Evolutionary conservation across 2,329 filamentous ascomycete genomes (phyloP).

Genomic region (Pseudogymnoascus sp.): DNA sequence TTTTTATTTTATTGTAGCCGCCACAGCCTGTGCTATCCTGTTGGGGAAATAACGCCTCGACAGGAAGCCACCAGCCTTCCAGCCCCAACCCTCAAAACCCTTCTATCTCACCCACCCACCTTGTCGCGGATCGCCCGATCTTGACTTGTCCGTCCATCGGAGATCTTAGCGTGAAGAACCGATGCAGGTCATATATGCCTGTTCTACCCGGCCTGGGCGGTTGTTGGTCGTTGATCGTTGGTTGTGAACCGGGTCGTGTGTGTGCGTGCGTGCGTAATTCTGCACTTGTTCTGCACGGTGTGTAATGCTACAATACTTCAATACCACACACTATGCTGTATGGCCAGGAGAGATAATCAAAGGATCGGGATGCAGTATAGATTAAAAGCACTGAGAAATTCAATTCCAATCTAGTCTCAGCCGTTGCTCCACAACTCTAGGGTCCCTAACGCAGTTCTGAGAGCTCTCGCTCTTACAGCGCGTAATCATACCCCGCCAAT

Average conservation of each 20-base stretch:
- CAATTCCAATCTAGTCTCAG: not conserved
- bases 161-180: not conserved
- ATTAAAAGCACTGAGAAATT: not conserved
- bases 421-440: not conserved
- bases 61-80: not conserved
- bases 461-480: not conserved
- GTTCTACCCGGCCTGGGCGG: not conserved
- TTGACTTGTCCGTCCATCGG: not conserved
- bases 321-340: not conserved
- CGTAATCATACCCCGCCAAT: not conserved
- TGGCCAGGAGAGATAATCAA: not conserved
- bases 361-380: not conserved
- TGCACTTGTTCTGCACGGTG: not conserved
- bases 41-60: not conserved
- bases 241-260: not conserved
- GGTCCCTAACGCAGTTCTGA: not conserved
- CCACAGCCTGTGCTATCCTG: not conserved
- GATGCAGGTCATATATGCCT: conserved; percentile 5
- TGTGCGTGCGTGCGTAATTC: not conserved
- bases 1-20: not conserved
- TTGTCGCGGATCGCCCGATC: not conserved
- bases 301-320: not conserved
- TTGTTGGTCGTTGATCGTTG: not conserved
- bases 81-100: not conserved
- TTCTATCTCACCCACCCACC: not conserved